Evolutionary conservation across 139 green algal genomes (phyloP).

Genomic region (Ettlia oleoabundans): DNA sequence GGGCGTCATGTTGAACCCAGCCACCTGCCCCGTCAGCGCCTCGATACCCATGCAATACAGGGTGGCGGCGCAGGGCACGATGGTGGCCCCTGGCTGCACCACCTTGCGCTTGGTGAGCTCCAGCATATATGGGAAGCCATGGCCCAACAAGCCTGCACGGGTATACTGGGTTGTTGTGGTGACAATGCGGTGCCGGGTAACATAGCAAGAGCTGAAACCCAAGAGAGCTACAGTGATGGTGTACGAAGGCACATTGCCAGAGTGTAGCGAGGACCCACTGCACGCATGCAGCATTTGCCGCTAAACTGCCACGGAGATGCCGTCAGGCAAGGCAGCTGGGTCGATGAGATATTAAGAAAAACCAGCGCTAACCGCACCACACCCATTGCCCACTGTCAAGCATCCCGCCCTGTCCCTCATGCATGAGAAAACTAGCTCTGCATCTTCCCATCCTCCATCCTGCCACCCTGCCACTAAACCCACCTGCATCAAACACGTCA

Average conservation of each 20-base stretch:
- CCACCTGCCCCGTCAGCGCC: slow-evolving; percentile 46
- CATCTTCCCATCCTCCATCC: neutral
- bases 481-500: slow-evolving; percentile 73
- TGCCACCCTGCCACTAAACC: neutral
- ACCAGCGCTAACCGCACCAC: too few species aligned
- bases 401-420: too few species aligned
- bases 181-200: too few species aligned
- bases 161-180: too few species aligned
- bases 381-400: too few species aligned
- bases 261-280: too few species aligned
- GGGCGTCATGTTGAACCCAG: slow-evolving; percentile 66
- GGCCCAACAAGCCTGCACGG: slow-evolving; percentile 61
- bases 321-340: too few species aligned
- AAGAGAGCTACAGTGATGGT: too few species aligned
- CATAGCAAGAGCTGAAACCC: too few species aligned
- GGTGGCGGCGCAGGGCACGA: slow-evolving; percentile 69
- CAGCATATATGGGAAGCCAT: slow-evolving; percentile 66
- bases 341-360: too few species aligned
- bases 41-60: slow-evolving; percentile 85
- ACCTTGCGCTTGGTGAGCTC: slow-evolving; percentile 62
- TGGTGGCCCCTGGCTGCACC: slow-evolving; percentile 50
- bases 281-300: neutral
- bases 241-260: too few species aligned
- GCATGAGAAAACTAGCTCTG: neutral
- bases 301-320: too few species aligned